Conservation (phyloP, 768 basidiomycete genomes). For the Rhodotorula babjevae region DNA sequence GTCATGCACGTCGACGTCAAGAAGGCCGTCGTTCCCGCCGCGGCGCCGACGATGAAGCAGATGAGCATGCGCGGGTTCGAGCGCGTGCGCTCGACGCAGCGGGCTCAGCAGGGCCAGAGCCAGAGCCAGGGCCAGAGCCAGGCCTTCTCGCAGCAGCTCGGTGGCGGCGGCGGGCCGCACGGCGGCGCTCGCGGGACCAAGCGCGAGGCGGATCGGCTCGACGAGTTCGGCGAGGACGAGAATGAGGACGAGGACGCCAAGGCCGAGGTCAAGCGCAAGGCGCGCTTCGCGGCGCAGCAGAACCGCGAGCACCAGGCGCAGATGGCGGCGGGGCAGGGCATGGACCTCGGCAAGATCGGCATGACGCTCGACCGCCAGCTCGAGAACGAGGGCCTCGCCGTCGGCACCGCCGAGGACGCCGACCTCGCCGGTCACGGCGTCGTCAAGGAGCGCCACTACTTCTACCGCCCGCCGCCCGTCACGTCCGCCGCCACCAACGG, state of each 20-base stretch:
- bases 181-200: slow-evolving; percentile 1
- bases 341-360: slow-evolving; percentile 28
- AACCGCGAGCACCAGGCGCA: slow-evolving; percentile 3
- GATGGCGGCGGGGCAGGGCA: neutral
- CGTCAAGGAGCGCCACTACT: neutral
- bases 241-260: slow-evolving; percentile 38
- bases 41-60: slow-evolving; percentile 75
- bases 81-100: neutral
- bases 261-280: slow-evolving; percentile 36
- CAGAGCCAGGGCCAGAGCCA: slow-evolving; percentile 13
- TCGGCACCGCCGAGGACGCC: slow-evolving; percentile 24
- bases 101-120: slow-evolving; percentile 7
- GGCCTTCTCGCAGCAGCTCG: neutral
- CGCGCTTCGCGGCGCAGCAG: slow-evolving; percentile 8
- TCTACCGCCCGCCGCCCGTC: slow-evolving; percentile 11
- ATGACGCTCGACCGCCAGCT: slow-evolving; percentile 7
- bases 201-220: slow-evolving; percentile 47
- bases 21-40: slow-evolving; percentile 69
- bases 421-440: slow-evolving; percentile 29
- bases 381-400: slow-evolving; percentile 13
- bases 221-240: slow-evolving; percentile 37
- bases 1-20: slow-evolving; percentile 68
- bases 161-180: no score
- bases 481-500: neutral
- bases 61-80: slow-evolving; percentile 31